Conservation (phyloP, 2,329 filamentous ascomycete genomes). For the Pseudogymnoascus sp. region DNA sequence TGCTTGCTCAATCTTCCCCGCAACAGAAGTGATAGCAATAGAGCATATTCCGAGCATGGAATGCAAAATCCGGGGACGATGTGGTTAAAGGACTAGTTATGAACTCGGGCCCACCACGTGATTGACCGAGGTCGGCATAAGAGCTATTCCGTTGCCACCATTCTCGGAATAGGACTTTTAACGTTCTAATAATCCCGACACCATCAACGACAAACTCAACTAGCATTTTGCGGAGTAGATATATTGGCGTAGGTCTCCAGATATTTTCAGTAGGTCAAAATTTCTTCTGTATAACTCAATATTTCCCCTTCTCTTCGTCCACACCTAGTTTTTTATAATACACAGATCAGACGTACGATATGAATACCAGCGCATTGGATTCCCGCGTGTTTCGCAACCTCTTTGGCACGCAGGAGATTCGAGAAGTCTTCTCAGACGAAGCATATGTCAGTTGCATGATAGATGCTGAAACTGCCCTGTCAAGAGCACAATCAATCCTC, state of each 20-base stretch:
- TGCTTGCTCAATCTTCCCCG: neutral
- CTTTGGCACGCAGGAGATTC: slow-evolving; percentile 44
- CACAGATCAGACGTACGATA: neutral
- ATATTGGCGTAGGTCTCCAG: neutral
- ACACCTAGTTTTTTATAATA: neutral
- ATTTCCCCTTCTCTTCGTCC: neutral
- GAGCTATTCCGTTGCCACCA: neutral
- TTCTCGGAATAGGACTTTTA: neutral
- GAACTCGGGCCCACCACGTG: neutral
- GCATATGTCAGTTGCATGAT: slow-evolving; percentile 41
- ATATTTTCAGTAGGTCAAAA: neutral
- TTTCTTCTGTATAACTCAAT: neutral
- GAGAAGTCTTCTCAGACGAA: slow-evolving; percentile 42
- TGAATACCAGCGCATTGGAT: slow-evolving; percentile 28
- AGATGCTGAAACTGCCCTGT: slow-evolving; percentile 44
- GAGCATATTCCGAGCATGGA: neutral
- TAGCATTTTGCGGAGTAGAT: neutral
- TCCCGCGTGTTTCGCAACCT: slow-evolving; percentile 43
- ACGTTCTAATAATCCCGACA: neutral
- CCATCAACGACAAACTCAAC: neutral
- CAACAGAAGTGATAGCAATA: neutral
- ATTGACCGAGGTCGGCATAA: neutral
- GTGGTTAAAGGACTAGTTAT: neutral
- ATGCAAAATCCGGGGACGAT: neutral
- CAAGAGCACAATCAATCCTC: slow-evolving; percentile 40